Conservation (phyloP, 257 asterid genomes). For the Solanum commersonii region DNA sequence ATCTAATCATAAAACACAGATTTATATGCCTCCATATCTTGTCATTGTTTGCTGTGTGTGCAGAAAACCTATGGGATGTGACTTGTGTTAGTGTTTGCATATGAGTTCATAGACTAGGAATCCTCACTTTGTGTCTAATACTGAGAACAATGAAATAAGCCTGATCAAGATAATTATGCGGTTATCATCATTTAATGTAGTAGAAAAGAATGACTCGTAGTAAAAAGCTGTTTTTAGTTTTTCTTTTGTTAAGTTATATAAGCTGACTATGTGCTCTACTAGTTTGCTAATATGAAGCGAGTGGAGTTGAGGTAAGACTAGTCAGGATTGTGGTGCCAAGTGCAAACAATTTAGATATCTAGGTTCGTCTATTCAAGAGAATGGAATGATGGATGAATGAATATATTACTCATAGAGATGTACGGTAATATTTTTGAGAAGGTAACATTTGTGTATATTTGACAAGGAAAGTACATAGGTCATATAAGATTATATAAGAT, state of each 20-base stretch:
- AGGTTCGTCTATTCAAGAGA: background rate
- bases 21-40: background rate
- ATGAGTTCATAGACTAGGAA: background rate
- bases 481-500: background rate
- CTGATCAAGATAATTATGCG: background rate
- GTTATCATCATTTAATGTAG: background rate
- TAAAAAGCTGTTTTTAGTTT: background rate
- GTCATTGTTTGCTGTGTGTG: background rate
- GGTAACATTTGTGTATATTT: background rate
- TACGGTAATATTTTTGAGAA: background rate
- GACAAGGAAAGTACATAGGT: background rate
- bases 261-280: background rate
- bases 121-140: background rate
- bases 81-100: background rate
- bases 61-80: background rate
- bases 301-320: background rate
- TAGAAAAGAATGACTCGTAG: background rate
- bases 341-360: background rate
- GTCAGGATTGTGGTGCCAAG: background rate
- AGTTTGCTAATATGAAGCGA: background rate
- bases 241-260: background rate
- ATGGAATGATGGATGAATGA: background rate
- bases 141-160: background rate
- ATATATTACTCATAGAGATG: background rate
- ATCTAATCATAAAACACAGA: background rate